Conservation (phyloP, 2,329 filamentous ascomycete genomes). For the Neoascochyta sp. region DNA sequence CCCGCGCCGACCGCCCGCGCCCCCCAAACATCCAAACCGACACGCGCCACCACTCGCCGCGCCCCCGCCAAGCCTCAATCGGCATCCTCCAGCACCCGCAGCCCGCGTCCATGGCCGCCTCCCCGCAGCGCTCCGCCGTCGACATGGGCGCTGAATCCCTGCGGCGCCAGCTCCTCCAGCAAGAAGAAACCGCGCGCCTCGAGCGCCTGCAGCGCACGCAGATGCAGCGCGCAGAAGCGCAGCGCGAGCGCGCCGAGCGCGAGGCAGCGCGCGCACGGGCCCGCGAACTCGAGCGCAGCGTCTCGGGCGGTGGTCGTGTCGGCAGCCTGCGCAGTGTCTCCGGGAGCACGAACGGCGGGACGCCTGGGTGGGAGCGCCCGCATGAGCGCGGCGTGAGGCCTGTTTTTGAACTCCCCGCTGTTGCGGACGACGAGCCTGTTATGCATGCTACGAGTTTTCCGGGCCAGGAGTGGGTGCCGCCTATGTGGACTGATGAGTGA, state of each 20-base stretch:
- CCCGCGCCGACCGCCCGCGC: conserved; percentile 21
- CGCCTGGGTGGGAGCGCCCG: conserved; percentile 27
- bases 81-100: conserved; percentile 38
- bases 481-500: conserved; percentile 36
- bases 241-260: conserved; percentile 25
- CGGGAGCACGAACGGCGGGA: conserved; percentile 24
- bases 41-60: conserved; percentile 13
- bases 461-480: conserved; percentile 66
- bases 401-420: conserved; percentile 35
- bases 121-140: conserved; percentile 31
- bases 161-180: conserved; percentile 31
- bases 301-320: conserved; percentile 30
- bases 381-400: conserved; percentile 19
- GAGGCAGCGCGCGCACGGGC: conserved; percentile 31
- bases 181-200: conserved; percentile 32
- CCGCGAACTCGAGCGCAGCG: conserved; percentile 33
- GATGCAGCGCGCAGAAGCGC: conserved; percentile 22
- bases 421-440: conserved; percentile 48
- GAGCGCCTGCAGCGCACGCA: conserved; percentile 31
- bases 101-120: conserved; percentile 40
- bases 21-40: conserved; percentile 31
- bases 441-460: conserved; percentile 69
- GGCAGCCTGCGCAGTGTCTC: conserved; percentile 30
- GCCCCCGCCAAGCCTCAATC: conserved; percentile 32
- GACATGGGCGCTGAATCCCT: conserved; percentile 39